A percentile compares a stretch with the other conserved stretches of the same genome.
These are phyloP conservation scores for Trichoderma atroviride DNA, from an alignment of 2,329 filamentous ascomycete genomes.

Conservation along the genomic window DNA sequence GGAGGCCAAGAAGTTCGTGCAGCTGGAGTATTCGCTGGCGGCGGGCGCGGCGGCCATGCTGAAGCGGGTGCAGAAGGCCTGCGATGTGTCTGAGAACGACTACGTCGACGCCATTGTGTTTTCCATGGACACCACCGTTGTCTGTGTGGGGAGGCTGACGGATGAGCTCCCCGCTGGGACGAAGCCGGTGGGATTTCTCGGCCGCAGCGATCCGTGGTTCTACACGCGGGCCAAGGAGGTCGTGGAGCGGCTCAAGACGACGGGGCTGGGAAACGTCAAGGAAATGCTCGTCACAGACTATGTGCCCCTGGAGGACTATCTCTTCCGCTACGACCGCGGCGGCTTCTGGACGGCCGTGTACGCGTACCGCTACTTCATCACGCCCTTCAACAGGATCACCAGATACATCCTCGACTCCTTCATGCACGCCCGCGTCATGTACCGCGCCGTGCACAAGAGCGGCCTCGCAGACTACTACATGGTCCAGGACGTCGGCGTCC, in stretches of 20 bases:
- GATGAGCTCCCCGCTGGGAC: conserved; percentile 46
- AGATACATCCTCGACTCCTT: conserved; percentile 64
- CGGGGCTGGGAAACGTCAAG: conserved; percentile 16
- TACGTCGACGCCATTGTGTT: conserved; percentile 74
- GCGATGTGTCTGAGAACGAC: conserved; percentile 50
- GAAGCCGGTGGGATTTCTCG: conserved; percentile 54
- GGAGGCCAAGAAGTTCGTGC: conserved; percentile 57
- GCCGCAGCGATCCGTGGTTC: conserved; percentile 69
- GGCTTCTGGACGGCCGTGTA: conserved; percentile 68
- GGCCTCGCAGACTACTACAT: conserved; percentile 63
- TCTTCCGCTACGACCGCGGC: conserved; percentile 72
- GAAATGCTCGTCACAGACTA: conserved; percentile 48
- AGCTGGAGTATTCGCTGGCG: conserved; percentile 58
- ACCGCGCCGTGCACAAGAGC: conserved; percentile 65
- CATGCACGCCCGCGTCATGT: conserved; percentile 66
- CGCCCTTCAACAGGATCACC: conserved; percentile 66
- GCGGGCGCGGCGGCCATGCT: conserved; percentile 44
- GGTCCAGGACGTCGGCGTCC: conserved; percentile 64
- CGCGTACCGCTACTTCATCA: conserved; percentile 65
- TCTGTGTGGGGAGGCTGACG: conserved; percentile 63
- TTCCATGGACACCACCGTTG: conserved; percentile 54
- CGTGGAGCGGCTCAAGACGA: conserved; percentile 35
- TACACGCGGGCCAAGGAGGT: conserved; percentile 66
- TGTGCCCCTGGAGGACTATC: conserved; percentile 65
- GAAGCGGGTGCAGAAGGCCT: conserved; percentile 50